These are phyloP conservation scores for Carex cristatella DNA, from an alignment of 176 grass and related monocot genomes.

Conservation along the genomic window DNA sequence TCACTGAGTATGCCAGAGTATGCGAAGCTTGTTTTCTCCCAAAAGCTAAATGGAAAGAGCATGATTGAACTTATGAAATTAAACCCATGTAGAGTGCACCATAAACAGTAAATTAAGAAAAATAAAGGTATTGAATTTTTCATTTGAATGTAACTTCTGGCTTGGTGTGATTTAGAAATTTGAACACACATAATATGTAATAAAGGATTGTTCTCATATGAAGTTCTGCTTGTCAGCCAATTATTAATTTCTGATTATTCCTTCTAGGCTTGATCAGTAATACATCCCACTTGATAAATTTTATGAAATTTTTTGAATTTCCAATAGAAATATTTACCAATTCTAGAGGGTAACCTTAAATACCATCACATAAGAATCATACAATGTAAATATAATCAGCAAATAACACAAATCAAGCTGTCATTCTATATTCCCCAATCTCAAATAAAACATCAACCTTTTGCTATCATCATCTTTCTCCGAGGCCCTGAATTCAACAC, in stretches of 20 bases:
- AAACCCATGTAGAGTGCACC: neutral
- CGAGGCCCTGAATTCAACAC: too few relatives aligned
- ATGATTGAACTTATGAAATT: slow-evolving; percentile 22
- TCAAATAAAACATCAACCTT: neutral
- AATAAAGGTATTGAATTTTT: neutral
- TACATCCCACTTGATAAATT: neutral
- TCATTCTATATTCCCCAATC: neutral
- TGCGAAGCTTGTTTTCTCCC: slow-evolving; percentile 14
- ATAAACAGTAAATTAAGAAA: neutral
- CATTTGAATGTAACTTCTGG: neutral
- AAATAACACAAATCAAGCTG: neutral
- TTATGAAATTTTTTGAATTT: neutral
- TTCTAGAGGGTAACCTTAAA: neutral
- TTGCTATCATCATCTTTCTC: too few relatives aligned
- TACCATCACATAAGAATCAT: neutral
- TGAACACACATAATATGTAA: neutral
- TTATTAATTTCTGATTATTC: neutral
- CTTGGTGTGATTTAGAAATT: neutral
- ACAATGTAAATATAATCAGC: neutral
- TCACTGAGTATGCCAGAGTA: slow-evolving; percentile 8
- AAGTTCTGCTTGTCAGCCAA: neutral
- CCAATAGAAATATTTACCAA: neutral
- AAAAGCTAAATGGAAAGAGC: slow-evolving; percentile 23
- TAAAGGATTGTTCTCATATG: neutral
- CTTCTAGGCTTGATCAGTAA: neutral